Conservation (phyloP, 495 filamentous ascomycete species). For the Aspergillus heteromorphus region DNA sequence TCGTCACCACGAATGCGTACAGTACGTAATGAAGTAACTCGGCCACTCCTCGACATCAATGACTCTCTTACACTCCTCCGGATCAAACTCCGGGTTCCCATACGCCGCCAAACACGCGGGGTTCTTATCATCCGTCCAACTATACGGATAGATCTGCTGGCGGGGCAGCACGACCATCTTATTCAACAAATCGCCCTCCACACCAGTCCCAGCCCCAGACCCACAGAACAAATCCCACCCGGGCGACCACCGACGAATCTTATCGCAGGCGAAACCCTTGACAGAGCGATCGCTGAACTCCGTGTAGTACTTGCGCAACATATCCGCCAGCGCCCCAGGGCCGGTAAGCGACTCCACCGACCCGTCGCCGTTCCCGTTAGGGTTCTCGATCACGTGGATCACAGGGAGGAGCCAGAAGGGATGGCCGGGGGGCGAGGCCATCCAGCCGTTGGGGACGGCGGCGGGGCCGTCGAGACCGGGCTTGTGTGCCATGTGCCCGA, state of each 20-base stretch:
- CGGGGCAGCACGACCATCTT: conserved; percentile 13
- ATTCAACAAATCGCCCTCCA: neutral
- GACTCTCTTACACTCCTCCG: conserved; percentile 14
- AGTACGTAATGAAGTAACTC: conserved; percentile 24
- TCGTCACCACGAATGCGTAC: conserved; percentile 19
- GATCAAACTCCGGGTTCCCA: conserved; percentile 14
- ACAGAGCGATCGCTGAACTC: neutral
- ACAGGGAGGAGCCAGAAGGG: conserved; percentile 21
- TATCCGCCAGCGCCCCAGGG: conserved; percentile 9
- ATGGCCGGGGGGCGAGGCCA: conserved; percentile 21
- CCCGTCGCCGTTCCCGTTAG: conserved; percentile 14
- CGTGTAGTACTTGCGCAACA: conserved; percentile 14
- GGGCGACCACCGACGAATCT: conserved; percentile 6
- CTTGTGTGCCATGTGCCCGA: conserved; percentile 18
- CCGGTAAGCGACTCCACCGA: conserved; percentile 19
- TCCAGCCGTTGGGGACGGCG: conserved; percentile 23
- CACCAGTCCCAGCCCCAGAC: neutral
- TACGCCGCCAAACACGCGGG: conserved; percentile 12
- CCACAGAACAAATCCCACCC: conserved; percentile 14
- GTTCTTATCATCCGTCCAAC: conserved; percentile 16
- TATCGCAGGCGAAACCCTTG: conserved; percentile 7
- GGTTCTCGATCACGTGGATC: conserved; percentile 15
- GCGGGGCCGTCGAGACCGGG: conserved; percentile 8
- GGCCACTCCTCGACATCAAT: conserved; percentile 21
- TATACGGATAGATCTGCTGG: conserved; percentile 19